Evolutionary conservation across 2,329 filamentous ascomycete species (phyloP), one percentile per base, ranked within the genome.

Genomic region (Ascochyta lentis): DNA sequence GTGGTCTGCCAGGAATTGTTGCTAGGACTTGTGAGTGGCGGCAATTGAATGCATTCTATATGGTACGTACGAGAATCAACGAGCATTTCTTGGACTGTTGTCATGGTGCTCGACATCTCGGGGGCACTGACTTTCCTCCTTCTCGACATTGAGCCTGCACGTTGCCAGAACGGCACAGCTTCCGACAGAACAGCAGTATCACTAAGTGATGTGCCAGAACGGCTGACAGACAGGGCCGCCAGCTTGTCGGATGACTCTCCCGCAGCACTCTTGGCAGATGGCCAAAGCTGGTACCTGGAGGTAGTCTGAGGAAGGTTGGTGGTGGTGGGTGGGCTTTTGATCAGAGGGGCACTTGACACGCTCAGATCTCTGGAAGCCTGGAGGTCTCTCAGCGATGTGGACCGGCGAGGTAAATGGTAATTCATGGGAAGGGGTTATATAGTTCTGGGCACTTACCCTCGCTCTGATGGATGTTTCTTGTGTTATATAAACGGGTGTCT

Each of bases 91-190:
- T 76, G 75, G 19, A 74, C 72, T 4, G 72, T 77, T 27, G 72
- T 71, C 75, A 76, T 77, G 40, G 71, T 73, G 40, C 61, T 60
- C 38, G 71, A 64, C 45, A 77, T 63, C 47, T 78, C 76, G 31
- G 76, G 72, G 27, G 77, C 73, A 58, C 76, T 78, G 63, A 78
- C 67, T 54, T 78, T 77, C 44, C 76, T 68, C 48, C 76, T 66
- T 49, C 74, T 68, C 37, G 74, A 74, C 44, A 78, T 63, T 24
- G 75, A 76, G 39, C 72, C 68, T 46, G 70, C 67, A 42, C 71
- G 69, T 58, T 74, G 70, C 73, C 72, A 73, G 57, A 72, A 71
- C 22, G 69, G 70, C 37, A 69, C 56, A 35, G 54, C 63, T 29
- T 76, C 74, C 19, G 67, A 60, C 15, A 63, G 59, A 8, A 72